These are phyloP conservation scores for Didymella glomerata DNA, from an alignment of 2,329 filamentous ascomycete genomes.

Conservation along the genomic window DNA sequence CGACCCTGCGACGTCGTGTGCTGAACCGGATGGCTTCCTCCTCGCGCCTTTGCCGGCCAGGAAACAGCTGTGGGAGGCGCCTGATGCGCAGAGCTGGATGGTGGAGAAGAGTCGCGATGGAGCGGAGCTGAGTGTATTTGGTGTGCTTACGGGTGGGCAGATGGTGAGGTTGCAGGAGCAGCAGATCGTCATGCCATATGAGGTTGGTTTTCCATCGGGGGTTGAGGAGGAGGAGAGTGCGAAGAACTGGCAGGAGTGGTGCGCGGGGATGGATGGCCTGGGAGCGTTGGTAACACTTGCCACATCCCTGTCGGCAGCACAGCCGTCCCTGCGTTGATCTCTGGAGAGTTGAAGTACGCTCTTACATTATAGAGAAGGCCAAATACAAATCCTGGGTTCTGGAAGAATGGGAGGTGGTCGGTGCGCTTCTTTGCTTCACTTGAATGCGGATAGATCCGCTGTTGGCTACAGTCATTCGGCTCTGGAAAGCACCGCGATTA, in stretches of 20 bases:
- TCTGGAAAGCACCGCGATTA: too few species aligned
- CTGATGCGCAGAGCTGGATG: neutral
- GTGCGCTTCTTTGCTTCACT: too few species aligned
- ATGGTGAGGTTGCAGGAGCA: neutral
- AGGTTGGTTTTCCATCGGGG: neutral
- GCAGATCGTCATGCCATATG: neutral
- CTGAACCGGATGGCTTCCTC: neutral
- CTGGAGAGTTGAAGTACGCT: too few species aligned
- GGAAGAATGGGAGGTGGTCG: too few species aligned
- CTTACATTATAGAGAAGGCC: too few species aligned
- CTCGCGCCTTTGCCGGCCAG: neutral
- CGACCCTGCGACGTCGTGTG: neutral
- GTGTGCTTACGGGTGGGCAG: neutral
- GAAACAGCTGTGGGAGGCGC: neutral
- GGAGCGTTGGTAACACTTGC: neutral
- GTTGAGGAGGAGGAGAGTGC: neutral
- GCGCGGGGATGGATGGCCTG: neutral
- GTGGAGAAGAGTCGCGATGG: neutral
- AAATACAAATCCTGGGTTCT: too few species aligned
- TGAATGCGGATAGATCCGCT: too few species aligned
- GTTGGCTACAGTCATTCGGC: too few species aligned
- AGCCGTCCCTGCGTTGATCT: neutral
- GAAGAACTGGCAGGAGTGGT: neutral
- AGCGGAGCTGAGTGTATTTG: neutral
- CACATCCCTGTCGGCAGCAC: neutral